Percentiles rank a stretch among this genome's conserved stretches.
Evolutionary conservation across 257 asterid species (phyloP).

Genomic region (Nicotiana paniculata): DNA sequence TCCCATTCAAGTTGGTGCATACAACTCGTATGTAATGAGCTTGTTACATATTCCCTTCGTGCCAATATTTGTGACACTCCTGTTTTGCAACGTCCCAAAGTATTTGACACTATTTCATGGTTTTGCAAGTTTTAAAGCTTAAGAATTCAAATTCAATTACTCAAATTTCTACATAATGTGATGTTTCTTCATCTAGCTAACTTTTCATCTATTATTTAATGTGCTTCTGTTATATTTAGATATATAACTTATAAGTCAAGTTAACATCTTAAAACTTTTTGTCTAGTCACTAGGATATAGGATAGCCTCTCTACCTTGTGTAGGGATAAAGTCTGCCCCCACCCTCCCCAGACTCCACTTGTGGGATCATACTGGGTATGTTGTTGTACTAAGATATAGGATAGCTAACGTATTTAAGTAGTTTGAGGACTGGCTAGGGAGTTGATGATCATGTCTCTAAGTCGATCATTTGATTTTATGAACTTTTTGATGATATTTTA

Average conservation of each 20-base stretch:
- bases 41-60: neutral
- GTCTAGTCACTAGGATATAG: neutral
- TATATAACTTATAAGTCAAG: neutral
- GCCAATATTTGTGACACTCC: neutral
- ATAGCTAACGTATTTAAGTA: neutral
- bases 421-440: neutral
- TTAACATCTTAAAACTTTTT: neutral
- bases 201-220: neutral
- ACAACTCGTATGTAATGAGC: neutral
- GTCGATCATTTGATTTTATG: neutral
- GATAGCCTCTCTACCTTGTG: neutral
- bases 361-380: no score
- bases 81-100: neutral
- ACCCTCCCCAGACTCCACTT: no score
- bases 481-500: neutral
- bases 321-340: no score
- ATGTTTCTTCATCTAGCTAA: neutral
- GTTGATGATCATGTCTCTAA: neutral
- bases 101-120: neutral
- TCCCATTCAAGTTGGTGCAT: neutral
- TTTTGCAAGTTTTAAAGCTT: neutral
- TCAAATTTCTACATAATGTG: neutral
- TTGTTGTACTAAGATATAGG: neutral
- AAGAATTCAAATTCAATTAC: neutral
- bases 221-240: neutral